phyloP scores from a whole-genome alignment of 2,329 filamentous ascomycete species.

The Monilinia fructicola region DNA sequence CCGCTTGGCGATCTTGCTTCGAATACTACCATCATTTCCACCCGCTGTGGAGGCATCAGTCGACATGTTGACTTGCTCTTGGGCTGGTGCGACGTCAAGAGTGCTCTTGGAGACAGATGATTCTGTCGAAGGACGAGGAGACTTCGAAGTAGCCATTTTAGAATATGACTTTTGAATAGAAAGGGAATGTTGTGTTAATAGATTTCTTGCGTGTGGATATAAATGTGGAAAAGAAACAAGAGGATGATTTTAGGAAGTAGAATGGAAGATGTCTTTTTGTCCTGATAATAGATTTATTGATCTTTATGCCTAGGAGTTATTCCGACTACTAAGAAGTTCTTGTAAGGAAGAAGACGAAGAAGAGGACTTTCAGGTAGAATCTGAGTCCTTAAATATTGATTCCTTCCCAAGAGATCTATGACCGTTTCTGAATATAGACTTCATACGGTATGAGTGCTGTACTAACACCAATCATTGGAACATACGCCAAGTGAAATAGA shows the following conservation, averaged over 20 bases:
- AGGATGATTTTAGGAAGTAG: accelerated
- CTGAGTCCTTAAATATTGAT: neutral
- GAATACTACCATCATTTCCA: neutral
- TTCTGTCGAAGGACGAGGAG: neutral
- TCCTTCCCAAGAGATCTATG: neutral
- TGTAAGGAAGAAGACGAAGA: neutral
- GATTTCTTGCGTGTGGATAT: neutral
- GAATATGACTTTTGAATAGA: neutral
- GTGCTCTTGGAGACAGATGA: neutral
- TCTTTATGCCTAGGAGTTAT: neutral
- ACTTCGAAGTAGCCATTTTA: neutral
- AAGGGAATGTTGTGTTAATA: neutral
- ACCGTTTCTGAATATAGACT: neutral
- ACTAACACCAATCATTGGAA: neutral
- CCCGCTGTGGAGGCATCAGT: neutral
- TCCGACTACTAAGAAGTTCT: neutral
- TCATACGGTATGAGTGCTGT: neutral
- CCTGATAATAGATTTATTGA: neutral
- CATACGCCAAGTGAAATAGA: neutral
- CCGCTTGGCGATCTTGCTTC: neutral
- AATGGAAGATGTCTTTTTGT: neutral
- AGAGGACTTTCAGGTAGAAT: neutral
- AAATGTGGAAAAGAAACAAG: neutral
- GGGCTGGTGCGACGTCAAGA: neutral
- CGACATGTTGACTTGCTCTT: neutral